A percentile compares a stretch with the other conserved stretches of the same genome.
Conservation (phyloP, 768 basidiomycete species). For the Serendipita vermifera region DNA sequence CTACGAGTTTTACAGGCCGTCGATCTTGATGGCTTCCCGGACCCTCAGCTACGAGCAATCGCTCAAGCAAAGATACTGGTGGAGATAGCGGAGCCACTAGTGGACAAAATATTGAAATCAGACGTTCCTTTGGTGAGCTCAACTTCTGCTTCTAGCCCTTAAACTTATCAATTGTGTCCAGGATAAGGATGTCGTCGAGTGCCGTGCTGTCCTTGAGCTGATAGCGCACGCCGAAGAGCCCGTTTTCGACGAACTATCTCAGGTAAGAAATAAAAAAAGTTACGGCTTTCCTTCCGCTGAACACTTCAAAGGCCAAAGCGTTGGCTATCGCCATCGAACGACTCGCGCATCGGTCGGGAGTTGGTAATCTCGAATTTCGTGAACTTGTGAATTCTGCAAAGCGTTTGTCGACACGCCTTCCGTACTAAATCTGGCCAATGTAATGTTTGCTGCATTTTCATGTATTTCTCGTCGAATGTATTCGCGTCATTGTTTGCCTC, state of each 20-base stretch:
- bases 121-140: neutral
- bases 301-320: too few species aligned
- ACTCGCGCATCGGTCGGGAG: too few species aligned
- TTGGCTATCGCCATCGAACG: too few species aligned
- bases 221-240: neutral
- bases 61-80: neutral
- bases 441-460: too few species aligned
- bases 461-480: too few species aligned
- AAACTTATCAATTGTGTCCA: too few species aligned
- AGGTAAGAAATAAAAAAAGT: neutral
- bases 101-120: neutral
- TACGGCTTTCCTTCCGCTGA: too few species aligned
- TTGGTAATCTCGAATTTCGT: neutral
- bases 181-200: slow-evolving; percentile 8
- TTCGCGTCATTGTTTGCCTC: too few species aligned
- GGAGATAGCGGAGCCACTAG: neutral
- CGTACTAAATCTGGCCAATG: too few species aligned
- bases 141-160: neutral
- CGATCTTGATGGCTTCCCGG: neutral
- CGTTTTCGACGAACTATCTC: neutral
- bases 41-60: neutral
- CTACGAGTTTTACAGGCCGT: slow-evolving; percentile 1
- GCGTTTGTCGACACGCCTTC: neutral
- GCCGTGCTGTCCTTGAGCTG: neutral
- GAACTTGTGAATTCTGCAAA: neutral